These are phyloP conservation scores for Syzygium jambos DNA, from an alignment of 345 rosid species.

Conservation along the genomic window DNA sequence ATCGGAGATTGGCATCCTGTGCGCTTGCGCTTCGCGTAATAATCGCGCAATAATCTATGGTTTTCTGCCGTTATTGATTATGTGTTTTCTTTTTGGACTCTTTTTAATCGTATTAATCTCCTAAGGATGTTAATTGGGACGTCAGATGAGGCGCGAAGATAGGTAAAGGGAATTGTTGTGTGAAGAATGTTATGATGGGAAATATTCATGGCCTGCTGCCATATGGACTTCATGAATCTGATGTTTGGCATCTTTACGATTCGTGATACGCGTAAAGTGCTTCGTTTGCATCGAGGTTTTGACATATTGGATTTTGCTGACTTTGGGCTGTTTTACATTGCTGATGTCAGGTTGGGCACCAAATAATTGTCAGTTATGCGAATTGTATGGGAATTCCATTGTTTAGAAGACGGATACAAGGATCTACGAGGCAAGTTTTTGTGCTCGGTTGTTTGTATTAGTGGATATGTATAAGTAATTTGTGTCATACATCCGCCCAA, in stretches of 20 bases:
- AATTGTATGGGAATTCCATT: constrained; percentile 89
- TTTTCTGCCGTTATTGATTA: background rate
- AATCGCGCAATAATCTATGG: background rate
- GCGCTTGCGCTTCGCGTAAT: background rate
- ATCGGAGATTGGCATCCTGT: background rate
- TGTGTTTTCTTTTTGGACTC: too few relatives aligned
- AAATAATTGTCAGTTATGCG: constrained; percentile 74
- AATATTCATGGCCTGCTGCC: background rate
- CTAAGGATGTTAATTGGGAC: background rate
- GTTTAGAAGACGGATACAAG: constrained; percentile 70
- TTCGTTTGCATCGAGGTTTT: background rate
- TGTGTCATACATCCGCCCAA: background rate
- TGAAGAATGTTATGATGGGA: background rate
- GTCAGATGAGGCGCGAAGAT: background rate
- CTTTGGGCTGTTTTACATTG: background rate
- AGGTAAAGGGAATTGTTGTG: background rate
- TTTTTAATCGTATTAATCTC: background rate
- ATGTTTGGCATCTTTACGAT: background rate
- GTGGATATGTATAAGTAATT: background rate
- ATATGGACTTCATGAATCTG: background rate
- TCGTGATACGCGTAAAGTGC: background rate
- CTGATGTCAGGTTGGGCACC: constrained; percentile 74
- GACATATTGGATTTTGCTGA: background rate
- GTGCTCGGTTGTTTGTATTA: background rate
- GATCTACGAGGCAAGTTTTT: constrained; percentile 70